phyloP scores from a whole-genome alignment of 139 green algal species.

The Chlorella sp. region DNA sequence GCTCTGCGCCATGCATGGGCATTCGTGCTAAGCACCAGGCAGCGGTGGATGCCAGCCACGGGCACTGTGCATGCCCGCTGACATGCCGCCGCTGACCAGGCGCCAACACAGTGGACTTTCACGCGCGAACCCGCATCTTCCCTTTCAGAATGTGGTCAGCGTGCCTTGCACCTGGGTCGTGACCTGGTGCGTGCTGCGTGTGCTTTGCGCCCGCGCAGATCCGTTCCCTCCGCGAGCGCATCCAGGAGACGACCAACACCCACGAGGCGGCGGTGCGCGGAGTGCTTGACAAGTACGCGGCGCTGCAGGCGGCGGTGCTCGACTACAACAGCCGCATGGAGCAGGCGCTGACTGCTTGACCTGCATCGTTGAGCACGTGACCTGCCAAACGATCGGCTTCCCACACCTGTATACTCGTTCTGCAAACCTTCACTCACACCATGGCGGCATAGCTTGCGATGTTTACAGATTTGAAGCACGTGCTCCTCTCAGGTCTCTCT shows the following conservation, averaged over 20 bases:
- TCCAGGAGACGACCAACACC: constrained; percentile 11
- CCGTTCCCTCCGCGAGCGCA: constrained; percentile 21
- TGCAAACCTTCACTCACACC: not conserved
- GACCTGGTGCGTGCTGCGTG: too few species aligned
- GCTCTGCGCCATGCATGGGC: not conserved
- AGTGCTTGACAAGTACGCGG: constrained; percentile 29
- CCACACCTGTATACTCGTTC: too few species aligned
- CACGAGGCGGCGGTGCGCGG: constrained; percentile 11
- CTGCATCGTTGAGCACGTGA: not conserved
- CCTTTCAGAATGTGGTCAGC: too few species aligned
- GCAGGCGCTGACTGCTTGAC: not conserved
- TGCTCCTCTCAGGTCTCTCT: not conserved
- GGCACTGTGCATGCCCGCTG: too few species aligned
- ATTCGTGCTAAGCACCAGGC: not conserved
- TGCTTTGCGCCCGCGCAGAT: constrained; percentile 18
- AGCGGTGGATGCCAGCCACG: not conserved
- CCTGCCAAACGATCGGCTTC: too few species aligned
- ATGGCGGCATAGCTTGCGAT: not conserved
- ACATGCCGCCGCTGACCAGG: not conserved
- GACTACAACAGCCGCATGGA: constrained; percentile 26
- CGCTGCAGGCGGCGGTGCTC: constrained; percentile 20
- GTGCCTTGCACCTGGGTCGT: too few species aligned
- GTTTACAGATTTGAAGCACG: not conserved
- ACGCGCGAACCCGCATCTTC: too few species aligned
- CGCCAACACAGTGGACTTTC: too few species aligned